phyloP scores from a whole-genome alignment of 140 eudicot genomes.

The Bidens hawaiensis region DNA sequence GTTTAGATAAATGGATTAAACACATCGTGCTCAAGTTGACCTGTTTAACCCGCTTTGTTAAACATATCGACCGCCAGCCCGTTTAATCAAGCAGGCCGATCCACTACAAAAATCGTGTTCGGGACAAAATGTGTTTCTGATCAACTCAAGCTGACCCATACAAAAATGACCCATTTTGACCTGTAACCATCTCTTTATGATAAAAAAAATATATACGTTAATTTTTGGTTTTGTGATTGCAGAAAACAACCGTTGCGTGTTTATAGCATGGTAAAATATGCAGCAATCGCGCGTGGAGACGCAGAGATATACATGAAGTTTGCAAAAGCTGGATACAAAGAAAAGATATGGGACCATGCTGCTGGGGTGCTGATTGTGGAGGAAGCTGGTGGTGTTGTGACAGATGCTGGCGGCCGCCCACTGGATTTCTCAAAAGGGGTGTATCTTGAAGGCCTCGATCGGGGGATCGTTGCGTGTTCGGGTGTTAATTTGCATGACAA shows the following conservation, averaged over 20 bases:
- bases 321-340: conserved; percentile 82
- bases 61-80: too few species aligned
- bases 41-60: too few species aligned
- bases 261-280: conserved; percentile 94
- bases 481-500: conserved; percentile 71
- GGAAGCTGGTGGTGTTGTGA: conserved; percentile 96
- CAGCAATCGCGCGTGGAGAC: conserved; percentile 97
- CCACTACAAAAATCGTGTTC: too few species aligned
- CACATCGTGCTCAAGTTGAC: too few species aligned
- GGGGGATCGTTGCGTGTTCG: conserved; percentile 79
- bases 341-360: conserved; percentile 98
- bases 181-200: background rate
- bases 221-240: conserved; percentile 17
- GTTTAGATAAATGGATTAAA: too few species aligned
- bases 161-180: background rate
- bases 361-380: conserved; percentile 87
- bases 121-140: too few species aligned
- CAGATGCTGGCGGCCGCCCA: conserved; percentile 89
- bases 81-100: too few species aligned
- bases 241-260: conserved; percentile 85
- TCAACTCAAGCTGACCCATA: background rate
- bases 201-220: background rate
- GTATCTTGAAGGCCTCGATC: conserved; percentile 77
- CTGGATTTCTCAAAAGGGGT: conserved; percentile 76
- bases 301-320: conserved; percentile 90